Evolutionary conservation across 1,284 basidiomycete species (phyloP).

Genomic region (Trichosporon sp.): DNA sequence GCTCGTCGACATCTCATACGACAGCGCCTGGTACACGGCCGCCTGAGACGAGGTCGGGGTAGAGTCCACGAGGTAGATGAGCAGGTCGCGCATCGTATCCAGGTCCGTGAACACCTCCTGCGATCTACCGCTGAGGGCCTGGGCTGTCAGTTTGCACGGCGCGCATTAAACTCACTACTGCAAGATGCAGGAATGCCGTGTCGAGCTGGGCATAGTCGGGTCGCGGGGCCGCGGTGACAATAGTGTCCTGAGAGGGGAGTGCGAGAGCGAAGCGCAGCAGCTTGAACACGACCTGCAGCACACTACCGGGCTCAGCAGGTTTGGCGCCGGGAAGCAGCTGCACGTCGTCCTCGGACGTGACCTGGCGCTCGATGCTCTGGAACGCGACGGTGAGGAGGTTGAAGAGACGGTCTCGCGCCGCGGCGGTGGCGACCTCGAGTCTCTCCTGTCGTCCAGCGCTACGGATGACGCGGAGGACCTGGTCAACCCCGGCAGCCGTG

Average conservation of each 20-base stretch:
- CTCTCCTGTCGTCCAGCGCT: conserved; percentile 33
- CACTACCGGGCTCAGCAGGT: conserved; percentile 40
- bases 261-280: conserved; percentile 46
- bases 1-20: conserved; percentile 37
- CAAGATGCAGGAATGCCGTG: conserved; percentile 40
- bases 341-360: conserved; percentile 37
- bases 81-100: conserved; percentile 38
- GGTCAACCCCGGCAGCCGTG: conserved; percentile 39
- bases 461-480: conserved; percentile 47
- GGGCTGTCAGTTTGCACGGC: conserved; percentile 4
- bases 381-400: conserved; percentile 45
- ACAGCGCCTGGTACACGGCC: conserved; percentile 35
- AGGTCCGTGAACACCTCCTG: conserved; percentile 25
- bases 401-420: conserved; percentile 46
- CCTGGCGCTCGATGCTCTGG: conserved; percentile 46
- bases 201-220: conserved; percentile 48
- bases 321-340: conserved; percentile 36
- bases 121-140: conserved; percentile 30
- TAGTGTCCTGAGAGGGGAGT: conserved; percentile 34
- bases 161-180: conserved; percentile 36
- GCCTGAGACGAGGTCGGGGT: conserved; percentile 23
- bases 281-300: conserved; percentile 40
- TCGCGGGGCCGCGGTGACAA: conserved; percentile 36
- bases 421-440: conserved; percentile 23
- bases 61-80: conserved; percentile 35